Percentiles rank a stretch among this genome's conserved stretches.
Conservation (phyloP, 2,329 filamentous ascomycete species). For the Monilinia fructicola region DNA sequence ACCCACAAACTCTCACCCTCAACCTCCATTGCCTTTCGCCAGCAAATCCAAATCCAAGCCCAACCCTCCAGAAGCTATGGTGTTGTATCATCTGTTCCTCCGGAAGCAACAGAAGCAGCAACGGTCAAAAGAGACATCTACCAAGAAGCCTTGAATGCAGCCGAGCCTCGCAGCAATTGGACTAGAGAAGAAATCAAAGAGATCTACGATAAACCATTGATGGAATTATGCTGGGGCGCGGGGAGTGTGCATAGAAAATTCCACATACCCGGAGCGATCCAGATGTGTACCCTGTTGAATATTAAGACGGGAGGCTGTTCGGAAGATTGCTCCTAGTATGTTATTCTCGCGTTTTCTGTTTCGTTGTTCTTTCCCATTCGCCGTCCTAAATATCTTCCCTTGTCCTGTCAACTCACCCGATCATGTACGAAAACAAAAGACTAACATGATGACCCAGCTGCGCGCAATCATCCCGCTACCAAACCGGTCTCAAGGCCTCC, state of each 20-base stretch:
- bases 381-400: rapidly evolving
- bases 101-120: conserved; percentile 2
- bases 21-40: neutral
- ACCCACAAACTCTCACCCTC: neutral
- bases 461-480: conserved; percentile 80
- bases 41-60: neutral
- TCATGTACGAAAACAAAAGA: neutral
- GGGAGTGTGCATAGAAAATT: conserved; percentile 78
- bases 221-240: conserved; percentile 74
- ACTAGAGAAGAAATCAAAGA: conserved; percentile 76
- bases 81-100: conserved; percentile 18
- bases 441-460: conserved; percentile 46
- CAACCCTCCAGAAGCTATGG: conserved; percentile 7
- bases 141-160: conserved; percentile 57
- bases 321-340: conserved; percentile 79
- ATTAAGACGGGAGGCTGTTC: conserved; percentile 93
- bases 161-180: conserved; percentile 69
- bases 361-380: rapidly evolving
- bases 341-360: neutral
- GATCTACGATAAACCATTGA: conserved; percentile 78
- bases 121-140: conserved; percentile 23
- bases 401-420: neutral
- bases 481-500: conserved; percentile 73
- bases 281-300: conserved; percentile 94
- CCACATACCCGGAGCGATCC: conserved; percentile 79